Evolutionary conservation across 768 basidiomycete species (phyloP), one percentile per base, ranked within the genome.

Genomic region (Lactifluus subvellereus): DNA sequence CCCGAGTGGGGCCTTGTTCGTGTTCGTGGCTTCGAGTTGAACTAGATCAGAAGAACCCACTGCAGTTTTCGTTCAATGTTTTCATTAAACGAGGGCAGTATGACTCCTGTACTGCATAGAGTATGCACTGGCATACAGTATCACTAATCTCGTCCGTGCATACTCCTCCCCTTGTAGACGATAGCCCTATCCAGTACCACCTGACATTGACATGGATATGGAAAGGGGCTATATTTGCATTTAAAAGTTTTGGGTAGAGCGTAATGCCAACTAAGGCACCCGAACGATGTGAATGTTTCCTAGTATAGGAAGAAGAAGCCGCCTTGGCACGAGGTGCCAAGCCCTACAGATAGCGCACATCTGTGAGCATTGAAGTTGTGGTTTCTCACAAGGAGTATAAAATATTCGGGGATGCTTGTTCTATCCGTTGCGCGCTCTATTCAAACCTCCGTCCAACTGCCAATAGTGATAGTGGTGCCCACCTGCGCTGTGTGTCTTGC

Each of bases 311-410:
- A 1, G 20, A 52, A 52, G 40, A 38, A 22, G 57, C 35, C 13
- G 33, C 37, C 27, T 22, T 16, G 30, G 35, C 61, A 62, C 14
- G 61, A 57, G 55, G 61, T 47, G 9, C 33, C 51, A 42, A 22
- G 13, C 48, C 27, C 10, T 10, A 18, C 50, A 59, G 42, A 40
- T 2, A 27, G 27, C 27, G 27, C 14, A 1, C 51, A 16, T 42
- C 18, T 14, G 14, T 42, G 42, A 16, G 14, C 42, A 40, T 40
- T 14, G 10, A 40, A 13, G 38, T 40, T 40, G 10, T 9, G 9
- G 42, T 7, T 11, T 42, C 16, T 20, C n/a, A 20, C n/a, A 45
- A 16, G 45, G 43, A 20, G n/a, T 45, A 4, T 8, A 20, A 45
- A 6, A 5, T 2, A 18, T 43, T 9, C 7, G 3, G 6, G n/a